A percentile compares a stretch with the other conserved stretches of the same genome.
Evolutionary conservation across 176 grass and related monocot genomes (phyloP).

Genomic region (Cenchrus fungigraminus): DNA sequence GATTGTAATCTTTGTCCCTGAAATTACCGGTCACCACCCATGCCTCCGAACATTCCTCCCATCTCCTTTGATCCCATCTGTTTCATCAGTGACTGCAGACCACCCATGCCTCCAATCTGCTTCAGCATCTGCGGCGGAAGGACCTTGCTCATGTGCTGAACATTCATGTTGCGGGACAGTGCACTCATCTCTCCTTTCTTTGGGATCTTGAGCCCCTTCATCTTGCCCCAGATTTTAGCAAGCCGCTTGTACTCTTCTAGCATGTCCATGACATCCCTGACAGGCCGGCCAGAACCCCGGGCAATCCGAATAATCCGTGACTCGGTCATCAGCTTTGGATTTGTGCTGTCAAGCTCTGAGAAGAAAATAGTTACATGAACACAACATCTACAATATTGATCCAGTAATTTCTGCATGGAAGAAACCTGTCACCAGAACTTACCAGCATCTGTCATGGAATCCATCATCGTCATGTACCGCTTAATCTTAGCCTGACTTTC

Average conservation of each 20-base stretch:
- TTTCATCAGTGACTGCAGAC: constrained; percentile 83
- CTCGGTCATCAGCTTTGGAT: constrained; percentile 85
- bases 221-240: constrained; percentile 90
- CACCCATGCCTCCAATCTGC: constrained; percentile 88
- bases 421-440: background rate
- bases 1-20: background rate
- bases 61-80: constrained; percentile 91
- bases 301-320: constrained; percentile 72
- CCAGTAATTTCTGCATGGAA: background rate
- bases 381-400: background rate
- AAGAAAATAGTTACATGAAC: constrained; percentile 12
- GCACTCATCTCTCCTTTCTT: constrained; percentile 93
- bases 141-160: constrained; percentile 79
- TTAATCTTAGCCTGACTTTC: constrained; percentile 97
- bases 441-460: constrained; percentile 97
- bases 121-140: constrained; percentile 88
- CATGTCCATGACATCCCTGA: constrained; percentile 89
- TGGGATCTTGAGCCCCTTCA: constrained; percentile 84
- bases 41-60: constrained; percentile 71
- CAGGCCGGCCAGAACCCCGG: constrained; percentile 67
- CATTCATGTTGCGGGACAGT: constrained; percentile 71
- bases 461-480: constrained; percentile 98
- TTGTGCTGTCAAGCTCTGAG: constrained; percentile 87
- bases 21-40: constrained; percentile 45
- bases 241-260: constrained; percentile 92